Evolutionary conservation across 2,329 filamentous ascomycete species (phyloP).

Genomic region (Aspergillus versicolor): DNA sequence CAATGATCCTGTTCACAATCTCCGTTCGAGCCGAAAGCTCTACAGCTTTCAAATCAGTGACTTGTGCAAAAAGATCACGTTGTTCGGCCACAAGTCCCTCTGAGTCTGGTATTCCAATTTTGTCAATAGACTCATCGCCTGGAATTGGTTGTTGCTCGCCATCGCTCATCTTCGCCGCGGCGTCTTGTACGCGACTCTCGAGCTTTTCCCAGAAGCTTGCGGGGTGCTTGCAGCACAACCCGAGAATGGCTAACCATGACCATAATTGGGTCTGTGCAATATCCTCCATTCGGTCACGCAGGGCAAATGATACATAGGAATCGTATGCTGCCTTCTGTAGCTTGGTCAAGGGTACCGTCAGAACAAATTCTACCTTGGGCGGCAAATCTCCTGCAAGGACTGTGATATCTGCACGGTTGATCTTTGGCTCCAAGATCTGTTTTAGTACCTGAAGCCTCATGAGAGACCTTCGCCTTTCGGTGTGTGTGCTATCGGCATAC

Average conservation of each 20-base stretch:
- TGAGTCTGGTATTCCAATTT: constrained; percentile 35
- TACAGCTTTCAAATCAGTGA: constrained; percentile 42
- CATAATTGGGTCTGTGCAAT: constrained; percentile 49
- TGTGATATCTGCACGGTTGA: constrained; percentile 71
- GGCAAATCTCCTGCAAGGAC: constrained; percentile 67
- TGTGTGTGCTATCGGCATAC: constrained; percentile 59
- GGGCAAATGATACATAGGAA: constrained; percentile 48
- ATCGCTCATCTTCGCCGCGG: constrained; percentile 14
- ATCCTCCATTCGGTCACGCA: constrained; percentile 27
- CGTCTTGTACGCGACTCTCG: constrained; percentile 34
- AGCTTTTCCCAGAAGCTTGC: constrained; percentile 53
- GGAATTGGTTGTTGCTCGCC: constrained; percentile 14
- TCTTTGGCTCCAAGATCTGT: constrained; percentile 70
- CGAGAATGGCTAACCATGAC: constrained; percentile 55
- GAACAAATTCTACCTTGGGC: constrained; percentile 76
- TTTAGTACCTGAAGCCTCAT: constrained; percentile 71
- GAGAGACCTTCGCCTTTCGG: constrained; percentile 59
- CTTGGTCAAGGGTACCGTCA: constrained; percentile 68
- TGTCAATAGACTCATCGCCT: constrained; percentile 35
- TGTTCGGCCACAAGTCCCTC: constrained; percentile 34
- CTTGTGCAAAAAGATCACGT: constrained; percentile 27
- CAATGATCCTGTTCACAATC: constrained; percentile 68
- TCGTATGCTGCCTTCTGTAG: constrained; percentile 66
- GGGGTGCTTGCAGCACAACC: constrained; percentile 61
- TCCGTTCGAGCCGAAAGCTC: constrained; percentile 66